phyloP scores from a whole-genome alignment of 148 eudicot genomes.

The Camellia lanceoleosa region DNA sequence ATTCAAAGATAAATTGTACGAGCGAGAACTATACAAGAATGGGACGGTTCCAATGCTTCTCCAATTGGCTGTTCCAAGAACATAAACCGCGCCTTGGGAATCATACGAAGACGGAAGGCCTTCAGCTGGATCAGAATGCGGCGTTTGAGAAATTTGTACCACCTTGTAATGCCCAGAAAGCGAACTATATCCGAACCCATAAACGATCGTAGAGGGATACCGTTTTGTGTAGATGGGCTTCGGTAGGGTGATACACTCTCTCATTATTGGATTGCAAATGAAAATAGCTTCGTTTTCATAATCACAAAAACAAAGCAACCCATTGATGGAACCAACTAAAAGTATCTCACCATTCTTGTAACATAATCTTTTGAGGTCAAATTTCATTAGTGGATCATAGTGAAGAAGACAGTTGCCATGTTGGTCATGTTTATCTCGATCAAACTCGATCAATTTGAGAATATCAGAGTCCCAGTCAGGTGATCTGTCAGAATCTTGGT shows the following conservation, averaged over 20 bases:
- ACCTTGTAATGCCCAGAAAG: constrained; percentile 6
- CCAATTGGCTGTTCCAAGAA: neutral
- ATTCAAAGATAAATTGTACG: neutral
- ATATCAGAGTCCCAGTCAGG: neutral
- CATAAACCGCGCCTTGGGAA: neutral
- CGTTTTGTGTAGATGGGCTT: neutral
- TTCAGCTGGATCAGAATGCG: neutral
- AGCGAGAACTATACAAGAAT: neutral
- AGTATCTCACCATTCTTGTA: neutral
- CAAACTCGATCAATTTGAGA: neutral
- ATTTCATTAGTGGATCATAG: neutral
- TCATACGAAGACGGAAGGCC: neutral
- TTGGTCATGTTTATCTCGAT: neutral
- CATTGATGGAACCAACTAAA: constrained; percentile 5
- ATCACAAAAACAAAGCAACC: constrained; percentile 5
- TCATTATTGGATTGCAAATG: neutral
- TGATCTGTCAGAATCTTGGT: neutral
- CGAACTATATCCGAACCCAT: constrained; percentile 8
- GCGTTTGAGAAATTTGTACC: neutral
- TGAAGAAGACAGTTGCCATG: neutral
- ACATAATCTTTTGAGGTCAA: neutral
- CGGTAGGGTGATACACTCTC: neutral
- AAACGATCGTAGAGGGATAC: neutral
- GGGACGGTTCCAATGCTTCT: neutral
- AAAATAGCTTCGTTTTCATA: neutral